phyloP scores from a whole-genome alignment of 306 rosid species.

The Sicyos edulis region DNA sequence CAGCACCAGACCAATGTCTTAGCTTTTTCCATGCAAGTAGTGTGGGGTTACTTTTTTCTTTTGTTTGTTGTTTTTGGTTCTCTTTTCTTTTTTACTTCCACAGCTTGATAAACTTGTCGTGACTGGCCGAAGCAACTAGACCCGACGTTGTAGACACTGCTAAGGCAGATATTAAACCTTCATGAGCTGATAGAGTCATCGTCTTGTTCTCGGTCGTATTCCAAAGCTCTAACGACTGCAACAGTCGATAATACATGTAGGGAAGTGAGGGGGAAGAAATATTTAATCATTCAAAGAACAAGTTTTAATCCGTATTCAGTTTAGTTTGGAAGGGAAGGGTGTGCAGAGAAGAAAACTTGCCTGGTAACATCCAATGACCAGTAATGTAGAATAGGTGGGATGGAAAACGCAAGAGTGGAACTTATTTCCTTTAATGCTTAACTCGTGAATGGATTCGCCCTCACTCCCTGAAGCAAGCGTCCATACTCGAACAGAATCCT shows the following conservation, averaged over 20 bases:
- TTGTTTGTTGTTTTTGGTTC: background rate
- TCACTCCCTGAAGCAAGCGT: slow-evolving; percentile 71
- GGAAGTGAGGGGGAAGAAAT: background rate
- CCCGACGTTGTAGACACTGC: slow-evolving; percentile 74
- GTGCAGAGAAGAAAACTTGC: slow-evolving; percentile 33
- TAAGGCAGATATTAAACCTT: slow-evolving; percentile 71
- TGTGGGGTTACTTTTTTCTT: background rate
- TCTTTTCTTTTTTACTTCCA: slow-evolving; percentile 47
- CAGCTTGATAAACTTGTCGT: slow-evolving; percentile 77
- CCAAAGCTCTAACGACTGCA: slow-evolving; percentile 98
- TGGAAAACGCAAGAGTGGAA: slow-evolving; percentile 87
- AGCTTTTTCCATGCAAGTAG: background rate
- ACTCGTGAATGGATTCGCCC: slow-evolving; percentile 79
- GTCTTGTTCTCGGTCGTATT: slow-evolving; percentile 88
- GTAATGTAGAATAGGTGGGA: slow-evolving; percentile 70
- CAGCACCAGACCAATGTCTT: background rate
- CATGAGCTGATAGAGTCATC: slow-evolving; percentile 83
- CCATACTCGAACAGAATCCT: slow-evolving; percentile 96
- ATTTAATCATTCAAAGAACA: background rate
- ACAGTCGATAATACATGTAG: background rate
- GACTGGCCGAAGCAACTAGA: slow-evolving; percentile 87
- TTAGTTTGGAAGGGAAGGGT: no score
- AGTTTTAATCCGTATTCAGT: no score
- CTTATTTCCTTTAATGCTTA: slow-evolving; percentile 75
- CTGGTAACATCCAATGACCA: slow-evolving; percentile 95